Evolutionary conservation across 1,284 basidiomycete species (phyloP), one percentile per base, ranked within the genome.

Genomic region (Rhodotorula sp.): DNA sequence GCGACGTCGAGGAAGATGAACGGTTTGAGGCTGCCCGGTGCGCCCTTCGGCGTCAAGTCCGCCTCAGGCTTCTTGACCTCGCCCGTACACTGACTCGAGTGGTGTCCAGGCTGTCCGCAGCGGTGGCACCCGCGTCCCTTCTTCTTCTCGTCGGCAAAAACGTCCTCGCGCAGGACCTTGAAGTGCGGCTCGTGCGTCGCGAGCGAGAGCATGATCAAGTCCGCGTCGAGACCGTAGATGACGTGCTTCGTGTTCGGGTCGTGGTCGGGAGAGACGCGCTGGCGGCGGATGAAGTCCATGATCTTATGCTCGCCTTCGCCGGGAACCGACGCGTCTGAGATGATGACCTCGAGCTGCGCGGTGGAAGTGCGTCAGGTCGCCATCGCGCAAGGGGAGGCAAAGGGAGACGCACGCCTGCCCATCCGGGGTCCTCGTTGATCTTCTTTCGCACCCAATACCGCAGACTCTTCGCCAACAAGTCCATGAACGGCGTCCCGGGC

Each of bases 291-390:
- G 80, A 88, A 97, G 79, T 99, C 96, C 92, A 99, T 98, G 76
- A 99, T 98, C 84, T 99, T 99, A 83, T 99, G 96, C 81, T 99
- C 96, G 79, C 96, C 96, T 82, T 99, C 96, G 74, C 95, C 95
- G 2, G 95, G 95, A 16, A 99, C 96, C 66, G 90, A 89, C 3
- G 95, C 92, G 77, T 99, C 96, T 4, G 96, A 99, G 70, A 99
- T 92, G 74, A 99, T 89, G 72, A 99, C 91, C 84, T 98, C 88
- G 52, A 97, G 85, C 90, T 93, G 75, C 8, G 66, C 16, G 46
- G 40, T 13, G 16, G 16, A 44, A 75, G 55, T 34, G 13, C 15
- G 40, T 57, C 37, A 57, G 26, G 46, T 50, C 67, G 57, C 7
- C 37, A 40, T 40, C 61, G 58, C 0, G 31, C 37, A 79, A 28